These are phyloP conservation scores for Macrocybe gigantea DNA, from an alignment of 768 basidiomycete genomes.

Conservation along the genomic window DNA sequence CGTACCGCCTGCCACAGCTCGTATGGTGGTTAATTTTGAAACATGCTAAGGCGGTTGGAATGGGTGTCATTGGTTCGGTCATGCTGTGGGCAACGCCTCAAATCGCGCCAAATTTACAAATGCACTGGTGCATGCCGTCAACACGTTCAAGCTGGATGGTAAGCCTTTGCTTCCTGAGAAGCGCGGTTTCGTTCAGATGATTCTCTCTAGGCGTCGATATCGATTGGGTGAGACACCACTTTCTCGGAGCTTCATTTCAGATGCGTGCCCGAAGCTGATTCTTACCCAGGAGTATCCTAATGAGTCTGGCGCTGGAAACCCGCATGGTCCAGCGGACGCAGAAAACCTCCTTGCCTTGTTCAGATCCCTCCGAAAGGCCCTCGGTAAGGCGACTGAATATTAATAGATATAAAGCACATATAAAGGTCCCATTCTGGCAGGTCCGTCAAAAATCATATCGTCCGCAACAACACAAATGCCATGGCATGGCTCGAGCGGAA, in stretches of 20 bases:
- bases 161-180: slow-evolving; percentile 29
- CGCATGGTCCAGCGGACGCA: slow-evolving; percentile 48
- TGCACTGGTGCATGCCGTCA: slow-evolving; percentile 49
- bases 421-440: slow-evolving; percentile 37
- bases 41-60: slow-evolving; percentile 54
- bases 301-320: slow-evolving; percentile 54
- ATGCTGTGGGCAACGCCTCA: slow-evolving; percentile 39
- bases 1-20: slow-evolving; percentile 19
- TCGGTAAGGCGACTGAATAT: slow-evolving; percentile 29
- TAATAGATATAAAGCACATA: slow-evolving; percentile 3
- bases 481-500: slow-evolving; percentile 59
- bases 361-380: slow-evolving; percentile 44
- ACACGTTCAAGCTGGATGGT: slow-evolving; percentile 60
- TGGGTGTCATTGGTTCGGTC: slow-evolving; percentile 60
- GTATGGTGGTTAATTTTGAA: not conserved
- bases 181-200: slow-evolving; percentile 32
- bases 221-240: slow-evolving; percentile 42
- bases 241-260: slow-evolving; percentile 12
- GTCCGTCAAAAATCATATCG: slow-evolving; percentile 55
- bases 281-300: slow-evolving; percentile 64
- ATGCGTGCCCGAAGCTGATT: slow-evolving; percentile 26
- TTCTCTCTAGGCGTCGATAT: slow-evolving; percentile 37
- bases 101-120: slow-evolving; percentile 50
- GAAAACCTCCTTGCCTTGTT: slow-evolving; percentile 61
- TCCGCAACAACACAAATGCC: slow-evolving; percentile 66